Conservation (phyloP, 495 filamentous ascomycete species). For the Tuber umbilicatum region DNA sequence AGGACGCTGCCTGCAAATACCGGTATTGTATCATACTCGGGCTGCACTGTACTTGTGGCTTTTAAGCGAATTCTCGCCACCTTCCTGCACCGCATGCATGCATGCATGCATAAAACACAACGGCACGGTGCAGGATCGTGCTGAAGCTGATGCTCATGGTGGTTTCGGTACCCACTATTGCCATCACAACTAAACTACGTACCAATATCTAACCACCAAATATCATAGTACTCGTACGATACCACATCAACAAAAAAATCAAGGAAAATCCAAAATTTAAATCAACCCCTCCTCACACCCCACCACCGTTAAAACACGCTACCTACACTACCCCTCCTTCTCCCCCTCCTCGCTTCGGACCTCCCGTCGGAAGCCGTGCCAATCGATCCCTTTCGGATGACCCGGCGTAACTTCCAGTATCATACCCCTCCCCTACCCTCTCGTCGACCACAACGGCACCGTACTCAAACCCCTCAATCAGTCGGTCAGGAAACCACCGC, state of each 20-base stretch:
- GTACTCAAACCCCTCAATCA: neutral
- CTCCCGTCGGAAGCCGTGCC: neutral
- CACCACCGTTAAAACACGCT: neutral
- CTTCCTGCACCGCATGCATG: neutral
- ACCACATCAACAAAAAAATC: neutral
- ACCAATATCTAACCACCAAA: no score
- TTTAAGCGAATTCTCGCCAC: neutral
- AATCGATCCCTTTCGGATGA: neutral
- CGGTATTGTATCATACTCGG: no score
- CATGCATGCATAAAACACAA: neutral
- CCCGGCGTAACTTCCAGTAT: no score
- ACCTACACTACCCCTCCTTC: neutral
- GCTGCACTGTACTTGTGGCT: neutral
- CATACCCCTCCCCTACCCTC: no score
- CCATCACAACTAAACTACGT: no score
- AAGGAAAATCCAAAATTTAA: neutral
- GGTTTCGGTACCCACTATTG: no score
- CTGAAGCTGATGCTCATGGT: neutral
- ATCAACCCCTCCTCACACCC: neutral
- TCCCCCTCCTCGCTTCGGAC: neutral
- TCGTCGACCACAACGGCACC: no score
- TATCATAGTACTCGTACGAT: no score
- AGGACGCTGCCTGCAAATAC: no score
- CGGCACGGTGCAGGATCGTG: neutral
- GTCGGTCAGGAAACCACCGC: neutral